phyloP scores from a whole-genome alignment of 2,329 filamentous ascomycete species.

The Pyrenophora tritici-repentis region DNA sequence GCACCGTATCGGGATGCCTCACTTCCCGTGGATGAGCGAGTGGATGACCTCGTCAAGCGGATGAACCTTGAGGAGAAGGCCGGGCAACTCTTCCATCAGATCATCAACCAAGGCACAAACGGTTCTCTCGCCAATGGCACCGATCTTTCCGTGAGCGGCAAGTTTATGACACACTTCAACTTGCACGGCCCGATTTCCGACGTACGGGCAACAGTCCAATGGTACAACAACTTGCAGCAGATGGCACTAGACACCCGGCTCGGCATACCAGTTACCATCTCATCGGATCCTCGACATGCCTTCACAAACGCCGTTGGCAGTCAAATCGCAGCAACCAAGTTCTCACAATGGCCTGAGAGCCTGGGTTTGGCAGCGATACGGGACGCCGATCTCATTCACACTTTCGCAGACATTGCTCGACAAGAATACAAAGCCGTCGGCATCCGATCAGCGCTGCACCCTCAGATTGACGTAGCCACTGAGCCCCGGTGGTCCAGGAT shows the following conservation, averaged over 20 bases:
- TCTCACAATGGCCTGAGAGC: constrained; percentile 60
- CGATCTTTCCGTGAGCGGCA: constrained; percentile 41
- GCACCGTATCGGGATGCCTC: constrained; percentile 47
- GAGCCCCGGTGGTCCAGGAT: constrained; percentile 59
- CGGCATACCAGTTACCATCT: constrained; percentile 57
- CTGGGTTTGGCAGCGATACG: constrained; percentile 58
- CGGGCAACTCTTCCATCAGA: constrained; percentile 55
- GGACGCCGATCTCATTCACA: constrained; percentile 50
- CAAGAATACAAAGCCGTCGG: constrained; percentile 54
- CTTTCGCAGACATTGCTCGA: constrained; percentile 56
- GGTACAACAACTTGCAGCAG: constrained; percentile 51
- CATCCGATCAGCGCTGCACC: constrained; percentile 55
- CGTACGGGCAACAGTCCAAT: constrained; percentile 45
- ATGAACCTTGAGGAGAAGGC: constrained; percentile 58
- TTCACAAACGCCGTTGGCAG: constrained; percentile 54
- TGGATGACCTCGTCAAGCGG: constrained; percentile 52
- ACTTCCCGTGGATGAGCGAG: constrained; percentile 52
- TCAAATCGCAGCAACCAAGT: constrained; percentile 50
- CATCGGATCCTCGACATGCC: constrained; percentile 55
- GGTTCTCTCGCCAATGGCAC: constrained; percentile 43
- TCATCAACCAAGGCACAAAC: constrained; percentile 40
- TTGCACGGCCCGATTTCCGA: constrained; percentile 52
- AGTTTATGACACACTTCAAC: constrained; percentile 55
- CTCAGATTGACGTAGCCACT: constrained; percentile 58
- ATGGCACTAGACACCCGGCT: constrained; percentile 53